Conservation (phyloP, 2,329 filamentous ascomycete genomes). For the Chaetomium sp. region DNA sequence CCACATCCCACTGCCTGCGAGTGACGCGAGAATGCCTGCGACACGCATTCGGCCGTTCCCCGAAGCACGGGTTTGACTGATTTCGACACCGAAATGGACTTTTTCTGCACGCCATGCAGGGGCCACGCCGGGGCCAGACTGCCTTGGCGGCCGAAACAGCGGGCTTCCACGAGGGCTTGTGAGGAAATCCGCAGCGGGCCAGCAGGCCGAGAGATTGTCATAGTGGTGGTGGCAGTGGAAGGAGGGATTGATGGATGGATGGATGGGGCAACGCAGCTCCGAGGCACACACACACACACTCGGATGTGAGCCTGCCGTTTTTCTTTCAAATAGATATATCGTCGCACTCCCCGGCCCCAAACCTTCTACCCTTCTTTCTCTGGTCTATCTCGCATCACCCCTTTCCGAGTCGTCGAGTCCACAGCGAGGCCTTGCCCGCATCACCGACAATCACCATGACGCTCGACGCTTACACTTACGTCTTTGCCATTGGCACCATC, state of each 20-base stretch:
- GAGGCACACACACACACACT: no score
- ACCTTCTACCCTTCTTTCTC: no score
- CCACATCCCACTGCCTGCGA: background rate
- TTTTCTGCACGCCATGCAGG: background rate
- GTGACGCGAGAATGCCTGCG: background rate
- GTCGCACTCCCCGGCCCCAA: no score
- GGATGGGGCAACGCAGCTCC: no score
- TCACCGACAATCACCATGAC: background rate
- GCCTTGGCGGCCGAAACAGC: background rate
- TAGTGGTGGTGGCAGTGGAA: no score
- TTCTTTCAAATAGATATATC: no score
- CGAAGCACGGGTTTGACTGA: background rate
- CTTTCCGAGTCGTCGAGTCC: background rate
- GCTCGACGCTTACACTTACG: slow-evolving; percentile 6
- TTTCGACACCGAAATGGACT: background rate
- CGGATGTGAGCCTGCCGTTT: no score
- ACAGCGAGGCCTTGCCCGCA: background rate
- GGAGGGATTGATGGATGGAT: no score
- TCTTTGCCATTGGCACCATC: slow-evolving; percentile 5
- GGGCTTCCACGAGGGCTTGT: background rate
- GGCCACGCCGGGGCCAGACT: background rate
- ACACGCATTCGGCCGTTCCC: background rate
- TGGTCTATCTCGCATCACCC: background rate
- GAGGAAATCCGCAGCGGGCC: background rate
- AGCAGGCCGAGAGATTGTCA: no score